Percentiles rank a stretch among this genome's conserved stretches.
phyloP scores from a whole-genome alignment of 176 grass and related monocot genomes.

The Microstegium vimineum region DNA sequence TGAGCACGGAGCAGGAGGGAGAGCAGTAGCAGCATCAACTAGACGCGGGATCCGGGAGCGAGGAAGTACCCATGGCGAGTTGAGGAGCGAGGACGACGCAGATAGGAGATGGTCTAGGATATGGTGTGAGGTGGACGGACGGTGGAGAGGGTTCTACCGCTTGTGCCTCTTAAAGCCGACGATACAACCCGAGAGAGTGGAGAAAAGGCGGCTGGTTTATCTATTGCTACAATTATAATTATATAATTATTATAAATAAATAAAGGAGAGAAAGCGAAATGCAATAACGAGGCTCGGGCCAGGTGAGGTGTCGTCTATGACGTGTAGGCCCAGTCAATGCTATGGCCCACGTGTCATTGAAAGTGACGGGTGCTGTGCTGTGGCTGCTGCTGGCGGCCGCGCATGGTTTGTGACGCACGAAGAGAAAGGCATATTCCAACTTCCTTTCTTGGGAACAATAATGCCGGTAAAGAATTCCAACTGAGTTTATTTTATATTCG shows the following conservation, averaged over 20 bases:
- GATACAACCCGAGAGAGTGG: too few relatives aligned
- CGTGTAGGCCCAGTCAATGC: neutral
- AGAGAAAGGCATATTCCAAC: neutral
- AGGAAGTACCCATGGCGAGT: slow-evolving; percentile 38
- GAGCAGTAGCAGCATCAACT: too few relatives aligned
- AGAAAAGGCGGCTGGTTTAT: neutral
- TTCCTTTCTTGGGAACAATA: too few relatives aligned
- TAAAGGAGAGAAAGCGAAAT: slow-evolving; percentile 3
- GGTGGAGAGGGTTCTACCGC: neutral
- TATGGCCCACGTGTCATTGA: slow-evolving; percentile 23
- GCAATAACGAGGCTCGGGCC: neutral
- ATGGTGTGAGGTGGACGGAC: too few relatives aligned
- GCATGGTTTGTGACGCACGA: slow-evolving; percentile 30
- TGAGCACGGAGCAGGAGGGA: neutral
- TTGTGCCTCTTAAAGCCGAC: neutral
- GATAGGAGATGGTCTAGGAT: neutral
- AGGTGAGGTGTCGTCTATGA: neutral
- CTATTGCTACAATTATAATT: too few relatives aligned
- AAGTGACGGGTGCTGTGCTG: too few relatives aligned
- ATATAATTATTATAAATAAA: neutral
- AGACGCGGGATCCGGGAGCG: neutral
- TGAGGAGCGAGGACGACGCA: neutral
- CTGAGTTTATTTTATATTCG: too few relatives aligned
- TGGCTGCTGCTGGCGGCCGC: too few relatives aligned
- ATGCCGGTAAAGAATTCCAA: too few relatives aligned